These are phyloP conservation scores for Macadamia integrifolia DNA, from an alignment of 164 flowering plant species.

Conservation along the genomic window DNA sequence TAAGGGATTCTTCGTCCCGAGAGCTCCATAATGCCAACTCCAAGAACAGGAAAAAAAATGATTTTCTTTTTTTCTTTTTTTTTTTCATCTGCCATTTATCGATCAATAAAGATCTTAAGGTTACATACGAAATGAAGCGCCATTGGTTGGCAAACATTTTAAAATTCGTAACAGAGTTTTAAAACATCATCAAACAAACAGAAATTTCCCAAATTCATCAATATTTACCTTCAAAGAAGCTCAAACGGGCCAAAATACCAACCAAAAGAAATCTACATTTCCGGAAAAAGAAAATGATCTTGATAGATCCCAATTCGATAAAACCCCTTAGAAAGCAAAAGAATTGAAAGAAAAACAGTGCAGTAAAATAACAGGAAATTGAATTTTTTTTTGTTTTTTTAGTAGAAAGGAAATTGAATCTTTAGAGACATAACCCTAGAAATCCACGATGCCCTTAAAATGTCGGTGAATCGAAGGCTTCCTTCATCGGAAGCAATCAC, in stretches of 20 bases:
- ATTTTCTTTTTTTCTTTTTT: no score
- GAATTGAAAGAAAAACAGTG: neutral
- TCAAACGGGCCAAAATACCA: neutral
- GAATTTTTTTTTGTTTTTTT: no score
- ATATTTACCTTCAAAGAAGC: neutral
- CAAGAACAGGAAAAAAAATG: no score
- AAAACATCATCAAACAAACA: neutral
- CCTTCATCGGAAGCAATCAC: neutral
- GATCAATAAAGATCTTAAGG: no score
- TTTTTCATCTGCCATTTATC: no score
- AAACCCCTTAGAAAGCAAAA: neutral
- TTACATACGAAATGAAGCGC: no score
- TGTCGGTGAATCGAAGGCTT: slow-evolving; percentile 1
- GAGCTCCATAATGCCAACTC: no score
- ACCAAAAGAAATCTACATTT: no score
- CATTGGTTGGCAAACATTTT: no score
- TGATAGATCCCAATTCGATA: neutral
- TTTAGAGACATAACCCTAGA: neutral
- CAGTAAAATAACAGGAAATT: neutral
- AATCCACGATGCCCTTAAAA: slow-evolving; percentile 6
- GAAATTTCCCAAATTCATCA: neutral
- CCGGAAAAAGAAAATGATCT: no score
- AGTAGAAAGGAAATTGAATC: neutral
- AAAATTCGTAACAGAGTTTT: no score
- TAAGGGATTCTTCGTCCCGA: no score